Conservation (phyloP, 805 yeast genomes). For the Hanseniaspora lindneri region DNA sequence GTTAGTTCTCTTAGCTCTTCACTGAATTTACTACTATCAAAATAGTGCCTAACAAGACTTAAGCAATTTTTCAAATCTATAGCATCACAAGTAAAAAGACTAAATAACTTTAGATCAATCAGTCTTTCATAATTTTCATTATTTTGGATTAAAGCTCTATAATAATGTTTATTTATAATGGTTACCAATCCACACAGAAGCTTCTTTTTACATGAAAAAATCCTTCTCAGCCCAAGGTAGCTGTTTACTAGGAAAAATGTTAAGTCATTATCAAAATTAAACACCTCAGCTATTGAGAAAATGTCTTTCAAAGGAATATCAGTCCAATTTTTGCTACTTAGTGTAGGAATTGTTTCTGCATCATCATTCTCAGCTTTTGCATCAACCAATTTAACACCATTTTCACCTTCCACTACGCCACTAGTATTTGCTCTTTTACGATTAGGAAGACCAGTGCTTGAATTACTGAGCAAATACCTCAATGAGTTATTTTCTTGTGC, state of each 20-base stretch:
- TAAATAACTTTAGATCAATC: slow-evolving; percentile 1
- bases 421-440: background rate
- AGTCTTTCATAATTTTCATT: slow-evolving; percentile 4
- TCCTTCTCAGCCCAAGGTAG: background rate
- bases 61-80: background rate
- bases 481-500: background rate
- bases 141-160: background rate
- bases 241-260: slow-evolving; percentile 4
- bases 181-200: slow-evolving; percentile 3
- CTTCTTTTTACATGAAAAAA: slow-evolving; percentile 12
- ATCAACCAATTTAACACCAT: background rate
- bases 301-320: slow-evolving; percentile 8
- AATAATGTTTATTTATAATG: background rate
- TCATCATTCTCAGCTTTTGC: background rate
- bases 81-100: slow-evolving; percentile 1
- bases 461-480: background rate
- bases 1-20: background rate
- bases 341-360: background rate
- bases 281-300: slow-evolving; percentile 1
- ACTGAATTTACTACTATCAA: background rate
- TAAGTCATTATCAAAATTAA: slow-evolving; percentile 13
- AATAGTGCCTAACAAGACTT: background rate
- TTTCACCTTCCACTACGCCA: background rate
- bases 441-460: background rate
- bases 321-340: background rate